phyloP scores from a whole-genome alignment of 177 flowering plant species.

The Vitis hybrid region DNA sequence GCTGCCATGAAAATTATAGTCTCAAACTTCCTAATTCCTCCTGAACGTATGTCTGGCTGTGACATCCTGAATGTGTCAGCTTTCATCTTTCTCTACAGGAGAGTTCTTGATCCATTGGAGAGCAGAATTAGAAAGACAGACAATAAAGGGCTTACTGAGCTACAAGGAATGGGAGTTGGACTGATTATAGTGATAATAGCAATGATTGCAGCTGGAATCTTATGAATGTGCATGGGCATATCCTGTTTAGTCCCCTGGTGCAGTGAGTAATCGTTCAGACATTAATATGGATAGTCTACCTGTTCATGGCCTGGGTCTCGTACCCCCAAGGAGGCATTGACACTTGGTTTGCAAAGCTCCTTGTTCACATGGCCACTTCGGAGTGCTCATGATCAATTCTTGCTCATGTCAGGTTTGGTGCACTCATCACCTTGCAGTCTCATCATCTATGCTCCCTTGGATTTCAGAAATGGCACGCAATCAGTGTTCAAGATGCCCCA shows the following conservation, averaged over 20 bases:
- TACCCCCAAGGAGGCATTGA: slow-evolving; percentile 55
- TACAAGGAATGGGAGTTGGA: slow-evolving; percentile 76
- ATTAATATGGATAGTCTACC: slow-evolving; percentile 71
- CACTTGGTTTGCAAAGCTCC: too few relatives aligned
- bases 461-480: too few relatives aligned
- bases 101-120: slow-evolving; percentile 54
- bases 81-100: slow-evolving; percentile 61
- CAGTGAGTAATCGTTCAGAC: slow-evolving; percentile 68
- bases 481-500: too few relatives aligned
- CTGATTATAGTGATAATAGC: slow-evolving; percentile 63
- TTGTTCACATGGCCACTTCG: too few relatives aligned
- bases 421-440: too few relatives aligned
- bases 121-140: slow-evolving; percentile 31
- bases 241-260: slow-evolving; percentile 76
- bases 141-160: slow-evolving; percentile 56
- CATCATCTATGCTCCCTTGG: too few relatives aligned
- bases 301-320: slow-evolving; percentile 72
- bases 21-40: slow-evolving; percentile 50
- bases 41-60: slow-evolving; percentile 77
- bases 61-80: slow-evolving; percentile 66
- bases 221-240: slow-evolving; percentile 66
- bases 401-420: too few relatives aligned
- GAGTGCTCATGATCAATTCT: too few relatives aligned
- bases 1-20: slow-evolving; percentile 68
- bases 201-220: slow-evolving; percentile 63